Percentiles rank a stretch among this genome's conserved stretches.
phyloP scores from a whole-genome alignment of 2,329 filamentous ascomycete genomes.

The Aspergillus brunneoviolaceus region DNA sequence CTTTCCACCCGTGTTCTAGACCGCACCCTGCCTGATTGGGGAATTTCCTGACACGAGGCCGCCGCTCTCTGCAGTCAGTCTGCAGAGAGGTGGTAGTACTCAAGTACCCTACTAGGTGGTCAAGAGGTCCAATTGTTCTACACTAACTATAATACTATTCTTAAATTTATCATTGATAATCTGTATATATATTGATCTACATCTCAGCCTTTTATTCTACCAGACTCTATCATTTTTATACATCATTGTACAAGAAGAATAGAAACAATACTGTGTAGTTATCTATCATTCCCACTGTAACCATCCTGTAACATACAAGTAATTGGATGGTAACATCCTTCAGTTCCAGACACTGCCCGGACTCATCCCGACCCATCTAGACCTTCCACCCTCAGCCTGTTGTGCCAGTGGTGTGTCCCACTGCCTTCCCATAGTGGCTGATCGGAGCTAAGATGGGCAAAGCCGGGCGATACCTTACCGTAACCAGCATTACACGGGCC shows the following conservation, averaged over 20 bases:
- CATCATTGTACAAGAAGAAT: too few relatives aligned
- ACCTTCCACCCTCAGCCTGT: slow-evolving; percentile 1
- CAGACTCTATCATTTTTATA: too few relatives aligned
- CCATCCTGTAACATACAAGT: neutral
- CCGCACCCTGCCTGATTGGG: slow-evolving; percentile 21
- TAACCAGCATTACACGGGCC: slow-evolving; percentile 22
- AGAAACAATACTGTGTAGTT: neutral
- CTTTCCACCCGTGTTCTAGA: slow-evolving; percentile 23
- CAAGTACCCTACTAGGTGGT: too few relatives aligned
- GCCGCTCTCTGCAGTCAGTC: neutral
- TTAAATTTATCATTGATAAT: neutral
- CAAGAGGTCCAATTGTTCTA: too few relatives aligned
- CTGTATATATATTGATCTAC: neutral
- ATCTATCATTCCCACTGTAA: too few relatives aligned
- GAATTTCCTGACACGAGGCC: slow-evolving; percentile 26
- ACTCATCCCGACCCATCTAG: slow-evolving; percentile 20
- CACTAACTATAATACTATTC: too few relatives aligned
- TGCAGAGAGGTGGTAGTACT: too few relatives aligned
- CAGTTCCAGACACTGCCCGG: slow-evolving; percentile 6
- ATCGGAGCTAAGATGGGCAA: slow-evolving; percentile 16
- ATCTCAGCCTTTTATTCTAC: too few relatives aligned
- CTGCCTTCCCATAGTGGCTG: slow-evolving; percentile 19
- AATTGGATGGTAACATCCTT: slow-evolving; percentile 1
- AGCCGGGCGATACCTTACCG: slow-evolving; percentile 17
- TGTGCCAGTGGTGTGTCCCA: neutral